Percentiles rank a stretch among this genome's conserved stretches.
Conservation (phyloP, 148 eudicot species). For the Diospyros lotus region DNA sequence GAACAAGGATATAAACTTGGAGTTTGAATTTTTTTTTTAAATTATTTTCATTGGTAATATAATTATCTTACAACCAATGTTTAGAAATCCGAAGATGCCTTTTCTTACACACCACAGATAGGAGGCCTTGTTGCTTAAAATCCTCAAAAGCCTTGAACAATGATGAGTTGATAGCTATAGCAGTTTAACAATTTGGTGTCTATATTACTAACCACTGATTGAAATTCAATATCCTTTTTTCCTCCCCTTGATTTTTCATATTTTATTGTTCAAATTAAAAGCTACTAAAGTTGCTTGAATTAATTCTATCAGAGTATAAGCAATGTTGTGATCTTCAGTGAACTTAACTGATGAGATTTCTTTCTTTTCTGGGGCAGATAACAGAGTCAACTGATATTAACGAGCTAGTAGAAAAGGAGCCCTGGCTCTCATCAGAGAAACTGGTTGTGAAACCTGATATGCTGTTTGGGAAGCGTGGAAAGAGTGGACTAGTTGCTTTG, state of each 20-base stretch:
- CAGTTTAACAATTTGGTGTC: background rate
- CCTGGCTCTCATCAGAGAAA: slow-evolving; percentile 83
- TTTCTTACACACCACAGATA: background rate
- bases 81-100: background rate
- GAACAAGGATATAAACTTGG: too few species aligned
- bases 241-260: background rate
- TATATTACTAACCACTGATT: background rate
- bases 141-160: background rate
- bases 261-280: background rate
- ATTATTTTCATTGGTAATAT: too few species aligned
- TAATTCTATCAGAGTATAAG: background rate
- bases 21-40: background rate
- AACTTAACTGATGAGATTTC: background rate
- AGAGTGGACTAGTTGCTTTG: slow-evolving; percentile 17
- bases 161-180: background rate
- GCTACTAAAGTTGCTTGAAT: background rate
- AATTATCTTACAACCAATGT: background rate
- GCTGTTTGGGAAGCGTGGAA: slow-evolving; percentile 51
- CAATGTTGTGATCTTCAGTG: background rate
- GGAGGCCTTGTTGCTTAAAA: background rate
- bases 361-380: slow-evolving; percentile 37
- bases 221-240: background rate
- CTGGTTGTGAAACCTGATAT: slow-evolving; percentile 44
- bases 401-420: slow-evolving; percentile 57
- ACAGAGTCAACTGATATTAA: slow-evolving; percentile 71